Conservation (phyloP, 495 filamentous ascomycete genomes). For the Penicillium egyptiacum region DNA sequence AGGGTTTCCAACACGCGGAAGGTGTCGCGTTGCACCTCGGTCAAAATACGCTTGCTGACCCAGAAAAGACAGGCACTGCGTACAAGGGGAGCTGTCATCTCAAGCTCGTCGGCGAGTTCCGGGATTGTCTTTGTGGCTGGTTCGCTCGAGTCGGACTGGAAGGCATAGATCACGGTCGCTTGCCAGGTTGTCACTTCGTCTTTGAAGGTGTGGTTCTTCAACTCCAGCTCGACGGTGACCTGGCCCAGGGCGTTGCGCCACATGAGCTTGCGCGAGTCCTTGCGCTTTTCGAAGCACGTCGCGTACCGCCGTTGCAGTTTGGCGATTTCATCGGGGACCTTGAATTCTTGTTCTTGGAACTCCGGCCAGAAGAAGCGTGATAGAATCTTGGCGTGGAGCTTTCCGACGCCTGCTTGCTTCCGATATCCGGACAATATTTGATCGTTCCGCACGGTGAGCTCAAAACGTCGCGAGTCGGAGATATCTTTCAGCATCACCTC, state of each 20-base stretch:
- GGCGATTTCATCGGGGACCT: slow-evolving; percentile 62
- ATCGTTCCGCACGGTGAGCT: slow-evolving; percentile 60
- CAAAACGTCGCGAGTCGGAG: slow-evolving; percentile 75
- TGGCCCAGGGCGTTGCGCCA: slow-evolving; percentile 84
- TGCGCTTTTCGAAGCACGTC: slow-evolving; percentile 72
- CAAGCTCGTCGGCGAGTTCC: slow-evolving; percentile 61
- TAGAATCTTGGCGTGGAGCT: slow-evolving; percentile 78
- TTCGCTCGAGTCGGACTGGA: slow-evolving; percentile 51
- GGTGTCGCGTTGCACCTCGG: slow-evolving; percentile 51
- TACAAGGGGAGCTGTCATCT: slow-evolving; percentile 77
- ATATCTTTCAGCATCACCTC: slow-evolving; percentile 98
- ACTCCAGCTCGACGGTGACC: slow-evolving; percentile 76
- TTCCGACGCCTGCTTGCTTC: slow-evolving; percentile 35
- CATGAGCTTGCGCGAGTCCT: slow-evolving; percentile 77
- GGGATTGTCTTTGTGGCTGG: slow-evolving; percentile 54
- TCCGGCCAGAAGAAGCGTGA: slow-evolving; percentile 94
- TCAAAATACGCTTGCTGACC: slow-evolving; percentile 75
- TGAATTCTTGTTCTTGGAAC: slow-evolving; percentile 73
- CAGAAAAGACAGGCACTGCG: slow-evolving; percentile 81
- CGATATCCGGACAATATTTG: slow-evolving; percentile 6
- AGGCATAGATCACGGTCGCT: slow-evolving; percentile 86
- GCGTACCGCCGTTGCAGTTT: slow-evolving; percentile 69
- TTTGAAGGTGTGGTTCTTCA: slow-evolving; percentile 74
- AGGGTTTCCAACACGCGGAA: slow-evolving; percentile 67
- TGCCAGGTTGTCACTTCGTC: slow-evolving; percentile 82